phyloP scores from a whole-genome alignment of 1,284 basidiomycete species.

The Cutaneotrichosporon sp. region DNA sequence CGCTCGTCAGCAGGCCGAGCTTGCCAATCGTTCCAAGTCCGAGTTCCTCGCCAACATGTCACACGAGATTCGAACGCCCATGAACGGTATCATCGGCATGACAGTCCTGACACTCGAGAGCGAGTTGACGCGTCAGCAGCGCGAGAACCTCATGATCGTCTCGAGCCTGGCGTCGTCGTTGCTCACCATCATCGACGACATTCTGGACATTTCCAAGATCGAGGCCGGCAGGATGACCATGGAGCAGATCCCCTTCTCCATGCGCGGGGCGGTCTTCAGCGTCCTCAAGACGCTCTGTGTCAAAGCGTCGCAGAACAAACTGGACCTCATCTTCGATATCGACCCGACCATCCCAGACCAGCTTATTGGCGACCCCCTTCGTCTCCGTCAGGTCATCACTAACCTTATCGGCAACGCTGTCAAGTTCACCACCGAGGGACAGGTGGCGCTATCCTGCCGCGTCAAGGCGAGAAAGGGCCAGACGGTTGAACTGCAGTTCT shows the following conservation, averaged over 20 bases:
- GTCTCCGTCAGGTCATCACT: conserved; percentile 74
- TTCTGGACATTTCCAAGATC: conserved; percentile 98
- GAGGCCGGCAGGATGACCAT: conserved; percentile 98
- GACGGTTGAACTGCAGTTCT: conserved; percentile 89
- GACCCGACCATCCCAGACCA: conserved; percentile 95
- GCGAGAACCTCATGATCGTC: conserved; percentile 93
- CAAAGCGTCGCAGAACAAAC: conserved; percentile 93
- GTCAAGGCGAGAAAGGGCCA: conserved; percentile 62
- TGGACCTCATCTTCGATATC: conserved; percentile 95
- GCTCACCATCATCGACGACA: conserved; percentile 95
- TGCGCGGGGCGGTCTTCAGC: conserved; percentile 92
- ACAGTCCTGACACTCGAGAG: conserved; percentile 63
- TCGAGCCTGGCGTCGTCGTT: conserved; percentile 90
- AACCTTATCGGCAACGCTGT: conserved; percentile 87
- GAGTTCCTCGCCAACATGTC: conserved; percentile 98
- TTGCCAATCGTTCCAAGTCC: conserved; percentile 92
- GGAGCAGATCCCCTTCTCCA: conserved; percentile 97
- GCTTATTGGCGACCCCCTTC: conserved; percentile 91
- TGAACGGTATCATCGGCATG: conserved; percentile 99
- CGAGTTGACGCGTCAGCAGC: conserved; percentile 88
- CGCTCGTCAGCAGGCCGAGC: conserved; percentile 92
- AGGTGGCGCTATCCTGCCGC: conserved; percentile 84
- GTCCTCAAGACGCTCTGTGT: conserved; percentile 98
- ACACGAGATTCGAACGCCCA: conserved; percentile 95
- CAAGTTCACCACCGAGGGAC: conserved; percentile 91